Conservation (phyloP, 2,329 filamentous ascomycete genomes). For the Microcyclosporella mali region DNA sequence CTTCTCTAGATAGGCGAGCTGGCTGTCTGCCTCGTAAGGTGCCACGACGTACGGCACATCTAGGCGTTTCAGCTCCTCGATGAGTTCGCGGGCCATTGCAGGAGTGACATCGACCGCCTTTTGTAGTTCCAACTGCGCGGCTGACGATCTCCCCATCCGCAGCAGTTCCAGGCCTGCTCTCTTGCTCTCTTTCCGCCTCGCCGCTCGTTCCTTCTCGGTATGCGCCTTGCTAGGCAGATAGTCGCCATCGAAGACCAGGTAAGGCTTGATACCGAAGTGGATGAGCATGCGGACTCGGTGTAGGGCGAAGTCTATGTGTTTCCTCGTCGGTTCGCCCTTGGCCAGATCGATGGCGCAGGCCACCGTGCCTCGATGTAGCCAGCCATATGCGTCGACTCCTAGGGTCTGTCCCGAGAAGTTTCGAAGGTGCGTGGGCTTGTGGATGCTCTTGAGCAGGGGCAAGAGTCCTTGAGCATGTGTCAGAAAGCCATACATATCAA, state of each 20-base stretch:
- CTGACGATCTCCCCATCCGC: slow-evolving; percentile 69
- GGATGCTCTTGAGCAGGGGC: slow-evolving; percentile 90
- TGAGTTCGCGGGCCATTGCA: slow-evolving; percentile 85
- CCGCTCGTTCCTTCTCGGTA: slow-evolving; percentile 73
- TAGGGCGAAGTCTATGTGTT: slow-evolving; percentile 85
- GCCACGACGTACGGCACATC: slow-evolving; percentile 84
- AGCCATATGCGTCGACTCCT: slow-evolving; percentile 95
- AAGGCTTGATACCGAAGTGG: slow-evolving; percentile 90
- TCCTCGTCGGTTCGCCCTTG: slow-evolving; percentile 77
- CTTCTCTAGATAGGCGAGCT: slow-evolving; percentile 87
- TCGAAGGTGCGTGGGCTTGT: slow-evolving; percentile 78
- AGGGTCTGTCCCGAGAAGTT: slow-evolving; percentile 82
- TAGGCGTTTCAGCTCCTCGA: slow-evolving; percentile 80
- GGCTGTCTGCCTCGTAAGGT: slow-evolving; percentile 95
- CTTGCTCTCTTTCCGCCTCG: slow-evolving; percentile 69
- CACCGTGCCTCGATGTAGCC: slow-evolving; percentile 90
- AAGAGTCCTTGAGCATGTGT: slow-evolving; percentile 60
- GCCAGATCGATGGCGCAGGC: slow-evolving; percentile 88
- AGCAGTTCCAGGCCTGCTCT: slow-evolving; percentile 70
- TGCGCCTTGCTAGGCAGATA: slow-evolving; percentile 86
- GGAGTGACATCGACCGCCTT: slow-evolving; percentile 95
- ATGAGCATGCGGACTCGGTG: slow-evolving; percentile 87
- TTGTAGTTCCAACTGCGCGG: slow-evolving; percentile 81
- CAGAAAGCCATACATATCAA: neutral
- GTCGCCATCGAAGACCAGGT: slow-evolving; percentile 93